Base-by-base conservation (phyloP, 2,329 filamentous ascomycete species). In the Talaromyces sp. region DNA sequence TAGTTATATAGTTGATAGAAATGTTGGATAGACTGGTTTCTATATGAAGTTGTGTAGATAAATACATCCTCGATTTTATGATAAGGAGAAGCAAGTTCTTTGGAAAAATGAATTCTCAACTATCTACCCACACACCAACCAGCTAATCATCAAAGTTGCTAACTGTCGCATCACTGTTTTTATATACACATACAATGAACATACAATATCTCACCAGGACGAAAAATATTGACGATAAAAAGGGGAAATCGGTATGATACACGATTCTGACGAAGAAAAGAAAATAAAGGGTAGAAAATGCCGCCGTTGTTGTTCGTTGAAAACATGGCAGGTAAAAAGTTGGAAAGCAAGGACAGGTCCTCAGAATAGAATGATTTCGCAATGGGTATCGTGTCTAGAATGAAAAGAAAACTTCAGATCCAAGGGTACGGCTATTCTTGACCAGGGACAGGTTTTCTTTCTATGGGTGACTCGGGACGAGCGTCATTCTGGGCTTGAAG, bases 381-480 rank as follows among this genome's bases (percentile, higher is more conserved):
- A 47, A 53, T 19, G 61, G 61, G 61, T 63, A 63, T 63, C 61
- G 38, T 56, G 25, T 59, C 36, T 40, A 43, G 56, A 45, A 62
- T 40, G 19, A 43, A 56, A 63, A 27, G 29, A 29, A 31, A 63
- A 56, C 29, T 45, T 63, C 34, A 56, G 36, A 45, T 17, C 47
- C 40, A 66, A 31, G 29, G 15, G 25, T 60, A 29, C 36, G 51
- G 49, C 61, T 64, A 67, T 51, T 56, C 83, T 73, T 86, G 84
- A 40, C 84, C 84, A 5, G 85, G 84, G 47, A 88, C 82, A 29
- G 85, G 84, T 74, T 88, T 87, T 64, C 85, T 82, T 69, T 76
- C 80, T 66, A 86, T 79, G 29, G 81, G 77, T 47, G 78, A 81
- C 34, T 79, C 74, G 45, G 78, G 73, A 64, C 76, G 77, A 17